Conservation (phyloP, 177 flowering plant species). For the Telopea speciosissima region DNA sequence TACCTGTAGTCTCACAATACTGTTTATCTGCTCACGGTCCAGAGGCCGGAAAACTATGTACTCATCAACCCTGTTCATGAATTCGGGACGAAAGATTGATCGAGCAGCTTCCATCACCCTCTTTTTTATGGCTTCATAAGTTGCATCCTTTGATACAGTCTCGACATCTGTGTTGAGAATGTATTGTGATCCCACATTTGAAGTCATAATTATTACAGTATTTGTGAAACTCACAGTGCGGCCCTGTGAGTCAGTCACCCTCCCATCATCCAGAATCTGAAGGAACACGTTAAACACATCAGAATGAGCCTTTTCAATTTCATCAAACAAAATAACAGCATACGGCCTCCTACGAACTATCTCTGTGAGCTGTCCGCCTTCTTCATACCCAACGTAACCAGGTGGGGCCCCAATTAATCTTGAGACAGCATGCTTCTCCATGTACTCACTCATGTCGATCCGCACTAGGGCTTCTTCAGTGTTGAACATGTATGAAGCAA, state of each 20-base stretch:
- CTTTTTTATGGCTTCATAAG: slow-evolving; percentile 77
- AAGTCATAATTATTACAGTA: slow-evolving; percentile 93
- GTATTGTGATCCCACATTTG: slow-evolving; percentile 96
- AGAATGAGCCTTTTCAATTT: slow-evolving; percentile 92
- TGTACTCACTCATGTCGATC: slow-evolving; percentile 98
- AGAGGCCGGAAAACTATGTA: slow-evolving; percentile 95
- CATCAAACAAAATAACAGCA: slow-evolving; percentile 87
- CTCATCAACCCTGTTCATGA: slow-evolving; percentile 97
- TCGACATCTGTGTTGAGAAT: slow-evolving; percentile 73
- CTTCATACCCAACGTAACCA: slow-evolving; percentile 97
- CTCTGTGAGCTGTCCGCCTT: slow-evolving; percentile 97
- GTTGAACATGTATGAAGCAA: slow-evolving; percentile 85
- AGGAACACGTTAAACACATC: slow-evolving; percentile 96
- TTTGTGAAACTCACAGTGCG: slow-evolving; percentile 90
- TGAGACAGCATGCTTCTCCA: slow-evolving; percentile 96
- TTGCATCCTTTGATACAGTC: slow-evolving; percentile 31
- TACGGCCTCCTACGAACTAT: slow-evolving; percentile 89
- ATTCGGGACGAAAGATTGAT: slow-evolving; percentile 89
- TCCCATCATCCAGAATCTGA: slow-evolving; percentile 94
- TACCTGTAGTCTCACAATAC: slow-evolving; percentile 87
- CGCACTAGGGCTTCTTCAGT: slow-evolving; percentile 94
- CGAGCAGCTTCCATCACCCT: slow-evolving; percentile 97
- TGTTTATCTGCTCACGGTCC: slow-evolving; percentile 73
- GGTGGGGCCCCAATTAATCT: slow-evolving; percentile 97
- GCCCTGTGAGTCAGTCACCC: slow-evolving; percentile 94